These are phyloP conservation scores for Nicotiana sylvestris DNA, from an alignment of 257 asterid genomes.

Conservation along the genomic window DNA sequence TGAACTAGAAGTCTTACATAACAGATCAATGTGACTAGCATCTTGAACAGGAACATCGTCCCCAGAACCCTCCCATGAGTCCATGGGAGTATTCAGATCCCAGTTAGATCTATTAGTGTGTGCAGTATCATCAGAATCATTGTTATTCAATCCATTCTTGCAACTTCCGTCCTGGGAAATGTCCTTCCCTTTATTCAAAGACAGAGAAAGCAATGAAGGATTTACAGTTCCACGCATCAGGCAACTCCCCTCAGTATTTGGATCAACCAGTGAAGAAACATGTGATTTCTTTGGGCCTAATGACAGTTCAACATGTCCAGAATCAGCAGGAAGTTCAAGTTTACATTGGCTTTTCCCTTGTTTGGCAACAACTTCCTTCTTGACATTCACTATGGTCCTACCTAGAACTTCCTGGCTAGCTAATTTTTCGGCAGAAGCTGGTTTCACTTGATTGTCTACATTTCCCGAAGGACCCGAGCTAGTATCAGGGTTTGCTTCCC, in stretches of 20 bases:
- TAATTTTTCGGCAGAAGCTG: conserved; percentile 22
- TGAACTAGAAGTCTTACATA: conserved; percentile 19
- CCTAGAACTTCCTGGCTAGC: conserved; percentile 21
- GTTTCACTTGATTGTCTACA: conserved; percentile 22
- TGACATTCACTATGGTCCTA: conserved; percentile 20
- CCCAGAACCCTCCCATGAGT: conserved; percentile 70
- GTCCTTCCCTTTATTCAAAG: conserved; percentile 29
- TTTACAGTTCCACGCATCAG: conserved; percentile 30
- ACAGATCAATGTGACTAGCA: conserved; percentile 22
- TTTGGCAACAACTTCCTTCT: conserved; percentile 36
- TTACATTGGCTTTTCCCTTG: conserved; percentile 28
- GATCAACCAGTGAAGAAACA: conserved; percentile 22
- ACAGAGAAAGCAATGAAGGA: conserved; percentile 46
- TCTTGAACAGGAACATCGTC: conserved; percentile 29
- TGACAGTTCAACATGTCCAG: conserved; percentile 37
- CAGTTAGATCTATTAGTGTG: conserved; percentile 60
- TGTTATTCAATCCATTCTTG: conserved; percentile 17
- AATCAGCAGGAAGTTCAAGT: conserved; percentile 25
- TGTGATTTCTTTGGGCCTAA: conserved; percentile 33
- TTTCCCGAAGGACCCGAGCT: conserved; percentile 22
- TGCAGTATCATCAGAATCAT: conserved; percentile 17
- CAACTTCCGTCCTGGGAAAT: conserved; percentile 18
- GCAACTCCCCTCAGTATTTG: conserved; percentile 16
- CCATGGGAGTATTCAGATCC: conserved; percentile 91
- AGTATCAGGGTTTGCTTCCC: conserved; percentile 22